Base-by-base conservation (phyloP, 2,329 filamentous ascomycete genomes). In the Hypoxylon sp. region DNA sequence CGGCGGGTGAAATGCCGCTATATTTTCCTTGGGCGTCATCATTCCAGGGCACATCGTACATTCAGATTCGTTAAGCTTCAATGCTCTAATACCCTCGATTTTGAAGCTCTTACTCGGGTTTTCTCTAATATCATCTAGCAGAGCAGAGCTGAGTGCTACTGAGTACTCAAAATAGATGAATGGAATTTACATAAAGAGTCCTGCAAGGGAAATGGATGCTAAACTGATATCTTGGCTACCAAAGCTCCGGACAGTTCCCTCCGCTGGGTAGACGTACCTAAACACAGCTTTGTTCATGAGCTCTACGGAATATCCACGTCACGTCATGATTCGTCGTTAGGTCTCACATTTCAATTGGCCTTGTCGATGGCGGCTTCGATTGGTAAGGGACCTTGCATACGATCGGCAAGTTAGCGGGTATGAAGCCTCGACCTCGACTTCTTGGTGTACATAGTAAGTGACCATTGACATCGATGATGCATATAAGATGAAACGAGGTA, bases 401-500 rank as follows among this genome's bases (percentile, higher is more conserved):
- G 41, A 55, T 48, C 19, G 22, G 24, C 22, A 41, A 24, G 19
- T 50, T 39, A 39, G 11, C n/a, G n/a, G n/a, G n/a, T n/a, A n/a
- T n/a, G n/a, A n/a, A 44, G 22, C 49, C 19, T 54, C 24, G 24
- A 58, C 37, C 24, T 26, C 24, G 15, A 39, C 22, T 51, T n/a
- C n/a, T n/a, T n/a, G n/a, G n/a, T n/a, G n/a, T n/a, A n/a, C n/a
- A n/a, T n/a, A n/a, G n/a, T n/a, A n/a, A n/a, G n/a, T n/a, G n/a
- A n/a, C n/a, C n/a, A n/a, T n/a, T 51, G 7, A 59, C 34, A 55
- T 61, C 53, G 37, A 64, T 55, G 46, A 60, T 60, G 52, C 53
- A 59, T 32, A 43, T 56, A 22, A n/a, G 20, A 59, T n/a, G 48
- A 34, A 6, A n/a, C n/a, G n/a, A n/a, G 1, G 24, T 26, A 34